A percentile compares a stretch with the other conserved stretches of the same genome.
phyloP scores from a whole-genome alignment of 2,329 filamentous ascomycete genomes.

The Neonectria faginata region DNA sequence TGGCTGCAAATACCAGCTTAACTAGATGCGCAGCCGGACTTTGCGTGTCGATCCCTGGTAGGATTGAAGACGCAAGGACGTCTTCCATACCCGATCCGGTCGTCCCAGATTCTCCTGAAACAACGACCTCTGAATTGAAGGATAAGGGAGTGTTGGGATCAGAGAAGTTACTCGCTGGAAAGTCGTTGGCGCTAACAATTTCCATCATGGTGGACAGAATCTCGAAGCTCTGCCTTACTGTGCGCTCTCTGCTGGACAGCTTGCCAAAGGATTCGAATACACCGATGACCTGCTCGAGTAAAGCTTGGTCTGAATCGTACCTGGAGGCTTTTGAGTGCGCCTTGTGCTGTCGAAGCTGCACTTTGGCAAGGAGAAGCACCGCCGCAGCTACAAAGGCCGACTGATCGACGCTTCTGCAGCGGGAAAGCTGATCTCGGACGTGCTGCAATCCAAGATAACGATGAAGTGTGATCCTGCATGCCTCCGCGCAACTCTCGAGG shows the following conservation, averaged over 20 bases:
- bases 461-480: conserved; percentile 29
- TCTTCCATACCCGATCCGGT: conserved; percentile 22
- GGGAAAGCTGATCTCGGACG: conserved; percentile 22
- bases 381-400: conserved; percentile 21
- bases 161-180: no score
- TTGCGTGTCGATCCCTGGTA: conserved; percentile 11
- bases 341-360: conserved; percentile 13
- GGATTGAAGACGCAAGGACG: conserved; percentile 25
- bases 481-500: conserved; percentile 27
- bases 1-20: conserved; percentile 1
- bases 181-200: background rate
- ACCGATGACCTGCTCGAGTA: conserved; percentile 29
- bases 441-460: conserved; percentile 27
- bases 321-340: background rate
- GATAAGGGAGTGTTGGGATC: background rate
- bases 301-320: conserved; percentile 25
- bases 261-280: conserved; percentile 17
- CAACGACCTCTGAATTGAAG: background rate
- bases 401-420: conserved; percentile 28
- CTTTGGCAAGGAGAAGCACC: conserved; percentile 24
- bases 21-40: conserved; percentile 17
- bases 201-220: conserved; percentile 21
- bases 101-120: background rate
- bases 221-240: conserved; percentile 18
- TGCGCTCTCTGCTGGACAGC: conserved; percentile 18